These are phyloP conservation scores for Didymellaceae sp. DNA, from an alignment of 2,329 filamentous ascomycete species.

Conservation along the genomic window DNA sequence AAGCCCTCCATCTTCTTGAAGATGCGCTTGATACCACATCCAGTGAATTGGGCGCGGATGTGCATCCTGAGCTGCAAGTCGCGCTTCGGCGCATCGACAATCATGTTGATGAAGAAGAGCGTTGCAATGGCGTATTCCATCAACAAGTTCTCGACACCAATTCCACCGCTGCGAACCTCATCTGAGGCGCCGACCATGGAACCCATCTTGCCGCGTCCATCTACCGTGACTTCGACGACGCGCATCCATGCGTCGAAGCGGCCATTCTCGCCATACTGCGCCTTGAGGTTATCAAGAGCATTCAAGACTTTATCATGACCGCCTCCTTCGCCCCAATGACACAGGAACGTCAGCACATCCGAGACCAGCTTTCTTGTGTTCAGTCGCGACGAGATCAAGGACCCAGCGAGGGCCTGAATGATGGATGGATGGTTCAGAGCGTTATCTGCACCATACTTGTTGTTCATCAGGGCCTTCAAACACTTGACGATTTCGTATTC, in stretches of 20 bases:
- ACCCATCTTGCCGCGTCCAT: constrained; percentile 98
- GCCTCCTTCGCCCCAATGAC: constrained; percentile 88
- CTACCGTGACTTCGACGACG: constrained; percentile 94
- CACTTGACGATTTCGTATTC: constrained; percentile 99
- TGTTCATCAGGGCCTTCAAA: constrained; percentile 97
- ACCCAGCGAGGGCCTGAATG: constrained; percentile 84
- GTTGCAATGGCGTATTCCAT: constrained; percentile 99
- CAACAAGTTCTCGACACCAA: constrained; percentile 97
- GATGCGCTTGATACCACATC: constrained; percentile 92
- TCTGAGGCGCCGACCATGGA: constrained; percentile 96
- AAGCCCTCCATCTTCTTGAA: constrained; percentile 97
- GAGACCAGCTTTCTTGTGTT: constrained; percentile 94
- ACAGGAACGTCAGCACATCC: constrained; percentile 94
- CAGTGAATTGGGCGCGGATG: constrained; percentile 93
- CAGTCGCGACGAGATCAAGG: constrained; percentile 84
- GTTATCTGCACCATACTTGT: constrained; percentile 98
- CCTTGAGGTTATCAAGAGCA: constrained; percentile 90
- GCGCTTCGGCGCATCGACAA: constrained; percentile 87
- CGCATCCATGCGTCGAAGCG: constrained; percentile 99
- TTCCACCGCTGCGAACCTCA: constrained; percentile 92
- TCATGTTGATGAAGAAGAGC: constrained; percentile 94
- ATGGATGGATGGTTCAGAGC: constrained; percentile 89
- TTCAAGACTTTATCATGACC: constrained; percentile 94
- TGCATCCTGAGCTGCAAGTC: constrained; percentile 92
- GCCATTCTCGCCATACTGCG: constrained; percentile 86